Conservation (phyloP, 225 moss, liverwort and hornwort species). For the Rhytidiadelphus loreus region DNA sequence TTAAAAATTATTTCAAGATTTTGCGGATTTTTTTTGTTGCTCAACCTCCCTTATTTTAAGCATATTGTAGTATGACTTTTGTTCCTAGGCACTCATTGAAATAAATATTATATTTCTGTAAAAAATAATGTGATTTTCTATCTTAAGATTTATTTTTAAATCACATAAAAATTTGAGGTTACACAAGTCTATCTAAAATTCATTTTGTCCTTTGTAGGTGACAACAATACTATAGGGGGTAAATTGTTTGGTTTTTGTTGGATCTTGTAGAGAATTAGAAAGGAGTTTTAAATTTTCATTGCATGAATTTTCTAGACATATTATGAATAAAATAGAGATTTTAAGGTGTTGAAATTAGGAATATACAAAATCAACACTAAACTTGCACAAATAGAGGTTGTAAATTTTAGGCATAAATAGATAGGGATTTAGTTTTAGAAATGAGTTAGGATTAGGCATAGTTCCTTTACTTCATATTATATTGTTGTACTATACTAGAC, state of each 20-base stretch:
- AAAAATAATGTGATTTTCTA: too few species aligned
- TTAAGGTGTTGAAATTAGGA: neutral
- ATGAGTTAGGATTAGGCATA: neutral
- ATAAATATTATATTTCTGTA: too few species aligned
- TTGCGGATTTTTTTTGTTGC: neutral
- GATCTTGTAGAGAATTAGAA: neutral
- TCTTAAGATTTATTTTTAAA: rapidly evolving
- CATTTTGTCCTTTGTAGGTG: rapidly evolving
- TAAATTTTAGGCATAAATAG: neutral
- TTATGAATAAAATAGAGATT: neutral
- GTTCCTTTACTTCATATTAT: neutral
- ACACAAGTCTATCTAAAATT: neutral
- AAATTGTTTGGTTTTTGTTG: neutral
- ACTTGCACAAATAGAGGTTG: neutral
- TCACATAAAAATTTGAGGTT: neutral
- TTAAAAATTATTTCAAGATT: neutral
- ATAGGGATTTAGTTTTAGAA: neutral
- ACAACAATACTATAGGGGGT: neutral
- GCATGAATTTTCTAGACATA: neutral
- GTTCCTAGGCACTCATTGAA: neutral
- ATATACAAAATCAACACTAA: neutral
- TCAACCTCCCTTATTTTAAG: neutral
- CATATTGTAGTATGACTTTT: neutral
- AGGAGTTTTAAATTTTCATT: neutral
- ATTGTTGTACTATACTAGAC: neutral